Conservation (phyloP, 1,284 basidiomycete genomes). For the Ganoderma resinaceum region DNA sequence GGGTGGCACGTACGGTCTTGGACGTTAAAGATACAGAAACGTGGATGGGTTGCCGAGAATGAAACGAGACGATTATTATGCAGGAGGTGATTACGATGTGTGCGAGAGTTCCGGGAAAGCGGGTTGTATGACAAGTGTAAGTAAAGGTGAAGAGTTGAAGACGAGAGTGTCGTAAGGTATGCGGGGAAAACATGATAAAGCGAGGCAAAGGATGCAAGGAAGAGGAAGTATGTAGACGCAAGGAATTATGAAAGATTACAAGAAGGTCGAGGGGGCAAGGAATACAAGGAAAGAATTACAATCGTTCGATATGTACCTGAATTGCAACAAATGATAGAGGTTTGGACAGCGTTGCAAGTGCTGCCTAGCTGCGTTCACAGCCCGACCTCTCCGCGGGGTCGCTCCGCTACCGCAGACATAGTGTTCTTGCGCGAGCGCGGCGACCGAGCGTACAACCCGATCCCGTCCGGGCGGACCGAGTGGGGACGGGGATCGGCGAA, state of each 20-base stretch:
- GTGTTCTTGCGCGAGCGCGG: conserved; percentile 12
- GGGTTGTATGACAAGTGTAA: background rate
- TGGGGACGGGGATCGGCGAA: background rate
- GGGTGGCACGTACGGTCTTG: no score
- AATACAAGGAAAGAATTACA: background rate
- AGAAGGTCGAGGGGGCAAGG: background rate
- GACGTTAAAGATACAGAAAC: no score
- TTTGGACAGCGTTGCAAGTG: background rate
- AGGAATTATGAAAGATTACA: background rate
- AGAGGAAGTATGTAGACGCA: background rate
- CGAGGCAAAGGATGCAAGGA: background rate
- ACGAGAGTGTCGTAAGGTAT: no score
- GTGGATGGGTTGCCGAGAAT: no score
- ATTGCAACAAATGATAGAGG: background rate
- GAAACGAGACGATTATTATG: background rate
- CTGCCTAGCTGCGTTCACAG: background rate
- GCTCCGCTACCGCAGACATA: background rate
- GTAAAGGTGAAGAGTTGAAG: background rate
- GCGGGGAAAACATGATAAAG: background rate
- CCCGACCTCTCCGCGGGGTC: background rate
- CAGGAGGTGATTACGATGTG: background rate
- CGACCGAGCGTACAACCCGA: conserved; percentile 10
- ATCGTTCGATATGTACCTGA: background rate
- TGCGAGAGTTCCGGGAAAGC: background rate
- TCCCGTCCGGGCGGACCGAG: conserved; percentile 6